Percentiles rank a stretch among this genome's conserved stretches.
phyloP scores from a whole-genome alignment of 1,139 yeast species.

The Debaryomycetaceae sp. region DNA sequence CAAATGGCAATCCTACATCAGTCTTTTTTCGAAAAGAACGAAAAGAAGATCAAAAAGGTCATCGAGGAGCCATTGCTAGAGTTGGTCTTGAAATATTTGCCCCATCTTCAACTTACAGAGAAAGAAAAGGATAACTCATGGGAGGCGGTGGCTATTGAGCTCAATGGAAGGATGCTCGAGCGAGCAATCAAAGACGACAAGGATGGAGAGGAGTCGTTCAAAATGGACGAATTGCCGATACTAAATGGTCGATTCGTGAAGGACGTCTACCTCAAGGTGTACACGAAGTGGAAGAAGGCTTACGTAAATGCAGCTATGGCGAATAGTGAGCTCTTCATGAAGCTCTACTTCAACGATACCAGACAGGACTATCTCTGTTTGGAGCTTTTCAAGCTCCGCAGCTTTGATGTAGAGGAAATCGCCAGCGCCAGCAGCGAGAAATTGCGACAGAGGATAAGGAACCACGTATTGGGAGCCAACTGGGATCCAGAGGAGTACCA shows the following conservation, averaged over 20 bases:
- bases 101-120: slow-evolving; percentile 28
- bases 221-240: slow-evolving; percentile 25
- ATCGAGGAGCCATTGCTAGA: slow-evolving; percentile 29
- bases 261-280: slow-evolving; percentile 19
- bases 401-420: slow-evolving; percentile 22
- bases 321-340: not conserved
- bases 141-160: slow-evolving; percentile 35
- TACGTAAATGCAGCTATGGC: not conserved
- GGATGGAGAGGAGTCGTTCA: slow-evolving; percentile 3
- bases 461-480: not conserved
- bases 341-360: not conserved
- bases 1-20: not conserved
- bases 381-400: slow-evolving; percentile 21
- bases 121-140: slow-evolving; percentile 27
- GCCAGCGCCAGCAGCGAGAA: slow-evolving; percentile 22
- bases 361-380: slow-evolving; percentile 10
- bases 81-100: slow-evolving; percentile 27
- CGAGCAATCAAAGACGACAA: slow-evolving; percentile 6
- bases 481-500: not conserved
- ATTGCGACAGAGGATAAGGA: not conserved
- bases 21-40: slow-evolving; percentile 28
- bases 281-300: not conserved
- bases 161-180: slow-evolving; percentile 20
- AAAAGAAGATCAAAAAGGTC: slow-evolving; percentile 20
- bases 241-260: slow-evolving; percentile 27